Evolutionary conservation across 2,329 filamentous ascomycete genomes (phyloP).

Genomic region (Hyphodiscus sp.): DNA sequence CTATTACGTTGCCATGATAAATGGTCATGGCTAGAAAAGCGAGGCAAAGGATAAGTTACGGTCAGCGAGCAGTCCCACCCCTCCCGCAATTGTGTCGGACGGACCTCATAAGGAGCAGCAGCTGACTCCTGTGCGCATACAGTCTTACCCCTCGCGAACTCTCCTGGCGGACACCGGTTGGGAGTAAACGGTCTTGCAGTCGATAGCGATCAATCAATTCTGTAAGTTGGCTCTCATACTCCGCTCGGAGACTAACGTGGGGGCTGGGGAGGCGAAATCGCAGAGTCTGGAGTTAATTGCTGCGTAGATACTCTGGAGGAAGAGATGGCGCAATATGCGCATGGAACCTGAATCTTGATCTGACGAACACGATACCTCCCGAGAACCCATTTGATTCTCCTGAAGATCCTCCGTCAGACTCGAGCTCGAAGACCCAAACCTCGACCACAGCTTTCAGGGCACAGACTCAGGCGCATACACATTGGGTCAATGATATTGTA

Average conservation of each 20-base stretch:
- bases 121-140: slow-evolving; percentile 6
- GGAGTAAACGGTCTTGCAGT: slow-evolving; percentile 93
- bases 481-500: slow-evolving; percentile 72
- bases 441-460: slow-evolving; percentile 48
- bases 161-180: slow-evolving; percentile 78
- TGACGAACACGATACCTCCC: slow-evolving; percentile 32
- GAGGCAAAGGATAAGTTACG: slow-evolving; percentile 65
- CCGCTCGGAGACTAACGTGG: slow-evolving; percentile 2
- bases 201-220: slow-evolving; percentile 72
- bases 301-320: slow-evolving; percentile 80
- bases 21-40: slow-evolving; percentile 57
- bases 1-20: slow-evolving; percentile 8
- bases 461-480: slow-evolving; percentile 66
- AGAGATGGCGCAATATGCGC: slow-evolving; percentile 94
- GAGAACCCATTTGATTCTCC: slow-evolving; percentile 29
- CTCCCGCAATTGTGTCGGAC: background rate
- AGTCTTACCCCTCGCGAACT: slow-evolving; percentile 69
- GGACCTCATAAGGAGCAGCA: background rate
- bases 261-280: background rate
- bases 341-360: slow-evolving; percentile 79
- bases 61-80: slow-evolving; percentile 34
- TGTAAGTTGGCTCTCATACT: slow-evolving; percentile 47
- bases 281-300: slow-evolving; percentile 10
- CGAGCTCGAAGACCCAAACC: slow-evolving; percentile 35
- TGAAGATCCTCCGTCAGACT: slow-evolving; percentile 24